phyloP scores from a whole-genome alignment of 495 filamentous ascomycete species.

The Gamarada debralockiae region DNA sequence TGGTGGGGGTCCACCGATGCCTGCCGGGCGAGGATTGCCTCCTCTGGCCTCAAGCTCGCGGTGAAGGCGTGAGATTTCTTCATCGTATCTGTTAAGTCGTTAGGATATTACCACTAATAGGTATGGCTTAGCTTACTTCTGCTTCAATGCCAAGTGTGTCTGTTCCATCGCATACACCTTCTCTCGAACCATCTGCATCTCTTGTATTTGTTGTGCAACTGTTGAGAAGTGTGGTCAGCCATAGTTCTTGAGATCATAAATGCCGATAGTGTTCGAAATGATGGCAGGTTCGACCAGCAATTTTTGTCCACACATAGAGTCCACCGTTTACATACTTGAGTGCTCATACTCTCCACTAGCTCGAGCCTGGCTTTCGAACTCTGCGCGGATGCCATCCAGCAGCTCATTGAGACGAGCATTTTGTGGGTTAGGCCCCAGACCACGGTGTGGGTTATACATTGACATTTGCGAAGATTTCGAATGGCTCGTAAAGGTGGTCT shows the following conservation, averaged over 20 bases:
- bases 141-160: conserved; percentile 77
- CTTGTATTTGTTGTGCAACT: conserved; percentile 85
- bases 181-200: conserved; percentile 88
- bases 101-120: not conserved
- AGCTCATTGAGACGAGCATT: conserved; percentile 83
- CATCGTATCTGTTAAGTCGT: conserved; percentile 69
- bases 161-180: conserved; percentile 91
- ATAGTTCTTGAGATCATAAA: not conserved
- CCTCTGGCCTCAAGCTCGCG: conserved; percentile 88
- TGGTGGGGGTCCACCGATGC: conserved; percentile 59
- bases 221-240: conserved; percentile 17
- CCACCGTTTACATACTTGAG: conserved; percentile 63
- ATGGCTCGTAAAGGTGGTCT: not conserved
- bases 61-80: conserved; percentile 78
- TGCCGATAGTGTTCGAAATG: too few relatives aligned
- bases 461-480: conserved; percentile 42
- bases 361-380: conserved; percentile 81
- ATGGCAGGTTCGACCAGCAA: too few relatives aligned
- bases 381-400: conserved; percentile 80
- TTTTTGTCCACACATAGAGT: too few relatives aligned
- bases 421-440: conserved; percentile 58
- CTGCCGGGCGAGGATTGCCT: conserved; percentile 58
- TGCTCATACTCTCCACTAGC: conserved; percentile 80
- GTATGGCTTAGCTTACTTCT: conserved; percentile 60
- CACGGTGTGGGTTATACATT: conserved; percentile 91